Conservation (phyloP, 179 eudicot genomes). For the Corrigiola litoralis region DNA sequence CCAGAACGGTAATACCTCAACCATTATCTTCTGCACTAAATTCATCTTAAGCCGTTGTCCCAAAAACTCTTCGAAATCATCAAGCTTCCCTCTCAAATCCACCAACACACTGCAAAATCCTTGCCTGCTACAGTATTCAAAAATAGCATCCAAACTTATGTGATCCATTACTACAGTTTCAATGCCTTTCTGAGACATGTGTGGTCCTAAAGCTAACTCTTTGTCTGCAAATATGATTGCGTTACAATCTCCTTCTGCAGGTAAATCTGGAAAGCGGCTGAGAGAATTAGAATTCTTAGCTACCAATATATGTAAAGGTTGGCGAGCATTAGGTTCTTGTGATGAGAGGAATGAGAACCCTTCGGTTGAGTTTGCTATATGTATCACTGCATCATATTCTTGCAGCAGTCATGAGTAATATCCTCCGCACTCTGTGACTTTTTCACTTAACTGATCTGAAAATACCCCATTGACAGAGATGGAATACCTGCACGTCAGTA, state of each 20-base stretch:
- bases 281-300: constrained; percentile 38
- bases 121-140: constrained; percentile 58
- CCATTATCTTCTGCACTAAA: constrained; percentile 68
- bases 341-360: constrained; percentile 43
- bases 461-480: constrained; percentile 56
- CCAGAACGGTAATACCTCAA: constrained; percentile 66
- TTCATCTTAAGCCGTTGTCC: constrained; percentile 46
- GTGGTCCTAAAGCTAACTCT: constrained; percentile 31
- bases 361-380: constrained; percentile 34
- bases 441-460: constrained; percentile 52
- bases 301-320: constrained; percentile 65
- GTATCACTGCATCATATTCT: constrained; percentile 75
- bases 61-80: constrained; percentile 57
- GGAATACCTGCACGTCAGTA: constrained; percentile 58
- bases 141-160: constrained; percentile 45
- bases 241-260: constrained; percentile 32
- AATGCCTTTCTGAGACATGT: constrained; percentile 43
- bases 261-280: constrained; percentile 29
- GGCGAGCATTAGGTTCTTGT: constrained; percentile 70
- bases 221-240: constrained; percentile 49
- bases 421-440: constrained; percentile 52
- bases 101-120: constrained; percentile 70
- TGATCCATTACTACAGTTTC: constrained; percentile 54
- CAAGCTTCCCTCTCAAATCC: constrained; percentile 52
- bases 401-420: constrained; percentile 79